Percentiles rank a stretch among this genome's conserved stretches.
Conservation (phyloP, 352 stramenopile species). For the Peronospora belbahrii region DNA sequence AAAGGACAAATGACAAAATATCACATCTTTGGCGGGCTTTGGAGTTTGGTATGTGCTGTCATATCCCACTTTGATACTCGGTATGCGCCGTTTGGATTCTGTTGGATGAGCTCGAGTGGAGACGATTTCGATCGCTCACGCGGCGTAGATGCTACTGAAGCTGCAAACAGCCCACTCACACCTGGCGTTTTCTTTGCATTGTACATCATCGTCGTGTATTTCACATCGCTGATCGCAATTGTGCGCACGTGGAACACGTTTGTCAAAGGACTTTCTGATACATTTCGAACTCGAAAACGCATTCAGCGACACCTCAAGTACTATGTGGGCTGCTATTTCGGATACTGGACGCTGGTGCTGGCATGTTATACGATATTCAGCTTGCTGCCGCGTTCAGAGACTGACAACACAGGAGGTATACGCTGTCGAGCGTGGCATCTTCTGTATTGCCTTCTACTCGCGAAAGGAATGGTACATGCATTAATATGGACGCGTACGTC, state of each 20-base stretch:
- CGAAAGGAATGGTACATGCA: conserved; percentile 74
- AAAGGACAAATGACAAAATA: conserved; percentile 79
- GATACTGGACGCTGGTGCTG: conserved; percentile 76
- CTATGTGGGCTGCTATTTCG: conserved; percentile 83
- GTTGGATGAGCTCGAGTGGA: conserved; percentile 59
- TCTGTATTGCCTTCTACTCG: conserved; percentile 57
- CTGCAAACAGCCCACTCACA: conserved; percentile 35
- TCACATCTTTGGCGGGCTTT: conserved; percentile 61
- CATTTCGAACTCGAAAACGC: conserved; percentile 62
- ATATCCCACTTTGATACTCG: conserved; percentile 70
- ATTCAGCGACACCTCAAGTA: conserved; percentile 82
- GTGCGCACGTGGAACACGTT: conserved; percentile 77
- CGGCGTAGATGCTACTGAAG: conserved; percentile 3
- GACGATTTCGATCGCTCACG: conserved; percentile 27
- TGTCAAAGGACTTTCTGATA: conserved; percentile 63
- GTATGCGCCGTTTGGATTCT: conserved; percentile 77
- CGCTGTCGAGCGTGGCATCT: conserved; percentile 68
- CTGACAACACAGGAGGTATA: conserved; percentile 21
- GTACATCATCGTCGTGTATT: conserved; percentile 79
- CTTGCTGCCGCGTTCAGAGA: conserved; percentile 30
- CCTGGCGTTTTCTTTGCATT: conserved; percentile 72
- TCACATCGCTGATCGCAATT: conserved; percentile 65
- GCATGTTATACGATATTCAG: conserved; percentile 63
- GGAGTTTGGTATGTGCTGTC: conserved; percentile 58
- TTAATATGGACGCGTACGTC: conserved; percentile 81